Evolutionary conservation across 495 filamentous ascomycete species (phyloP), one percentile per base, ranked within the genome.

Genomic region (Penicillium desertorum): DNA sequence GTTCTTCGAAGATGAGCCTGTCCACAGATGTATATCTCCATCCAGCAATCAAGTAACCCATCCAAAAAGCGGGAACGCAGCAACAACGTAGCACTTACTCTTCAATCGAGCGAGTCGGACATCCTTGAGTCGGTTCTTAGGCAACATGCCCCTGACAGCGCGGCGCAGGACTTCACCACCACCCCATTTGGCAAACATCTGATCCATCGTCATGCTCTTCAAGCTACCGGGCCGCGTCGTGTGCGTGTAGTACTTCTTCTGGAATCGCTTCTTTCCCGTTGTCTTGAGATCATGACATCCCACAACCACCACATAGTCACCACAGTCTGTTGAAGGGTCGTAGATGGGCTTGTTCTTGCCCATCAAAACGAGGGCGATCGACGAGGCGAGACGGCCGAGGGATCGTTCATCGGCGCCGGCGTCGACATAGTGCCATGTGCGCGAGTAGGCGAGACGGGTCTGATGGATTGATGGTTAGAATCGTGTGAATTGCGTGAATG

Each of bases 311-410:
- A 98, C 93, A 73, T 98, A 98, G 84, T 98, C 94, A 56, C 94
- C 94, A 82, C 95, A 98, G 81, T 98, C 94, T 54, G 94, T 96
- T 57, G 87, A 84, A 19, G 91, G 95, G 72, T 98, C 90, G 76
- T 86, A 98, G 77, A 96, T 98, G 14, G 94, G 94, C 76, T 99
- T 99, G 82, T 98, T 87, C 81, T 99, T 99, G 74, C 94, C 94
- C 94, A 98, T 98, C 23, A 99, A 86, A 57, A 88, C 80, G 58
- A 88, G 81, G 62, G 94, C 93, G 73, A 99, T 98, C 54, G 86
- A 87, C 45, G 89, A 90, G 51, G 94, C 94, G 30, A 99, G 81
- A 16, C 94, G 92, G 54, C 94, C 94, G 27, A 98, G 87, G 37
- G 74, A 73, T 45, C 72, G 71, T 37, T 68, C 53, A 57, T 76